Conservation (phyloP, 495 filamentous ascomycete species). For the Trypethelium eluteriae region DNA sequence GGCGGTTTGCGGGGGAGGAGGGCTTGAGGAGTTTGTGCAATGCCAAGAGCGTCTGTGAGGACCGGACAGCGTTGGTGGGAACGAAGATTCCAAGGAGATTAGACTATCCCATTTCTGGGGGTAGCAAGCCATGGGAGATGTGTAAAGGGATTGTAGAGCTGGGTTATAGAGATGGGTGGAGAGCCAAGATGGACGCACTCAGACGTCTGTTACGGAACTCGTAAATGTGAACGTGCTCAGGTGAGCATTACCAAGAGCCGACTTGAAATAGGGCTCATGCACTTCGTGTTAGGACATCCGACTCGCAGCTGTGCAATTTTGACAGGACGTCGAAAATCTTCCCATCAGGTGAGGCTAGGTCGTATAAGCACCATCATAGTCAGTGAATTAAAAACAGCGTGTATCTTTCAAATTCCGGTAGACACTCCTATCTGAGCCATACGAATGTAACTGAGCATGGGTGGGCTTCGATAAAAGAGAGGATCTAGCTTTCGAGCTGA, state of each 20-base stretch:
- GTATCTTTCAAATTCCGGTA: no score
- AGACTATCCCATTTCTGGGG: conserved; percentile 66
- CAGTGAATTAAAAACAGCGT: no score
- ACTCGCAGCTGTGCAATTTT: no score
- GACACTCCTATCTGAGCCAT: no score
- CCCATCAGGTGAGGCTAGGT: no score
- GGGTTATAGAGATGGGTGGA: conserved; percentile 50
- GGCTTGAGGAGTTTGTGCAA: conserved; percentile 80
- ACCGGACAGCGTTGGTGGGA: conserved; percentile 52
- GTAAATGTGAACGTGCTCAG: not conserved
- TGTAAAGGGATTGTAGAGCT: conserved; percentile 56
- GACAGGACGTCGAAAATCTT: no score
- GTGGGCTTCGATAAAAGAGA: no score
- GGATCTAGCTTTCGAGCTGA: no score
- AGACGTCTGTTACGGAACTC: conserved; percentile 37
- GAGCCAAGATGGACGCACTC: conserved; percentile 44
- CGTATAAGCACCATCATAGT: no score
- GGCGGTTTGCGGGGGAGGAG: conserved; percentile 85
- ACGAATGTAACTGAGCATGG: no score
- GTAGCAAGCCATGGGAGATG: conserved; percentile 49
- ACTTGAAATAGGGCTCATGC: not conserved
- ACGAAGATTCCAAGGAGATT: conserved; percentile 73
- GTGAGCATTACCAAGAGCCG: not conserved
- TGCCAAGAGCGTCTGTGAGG: conserved; percentile 73
- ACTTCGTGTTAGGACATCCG: no score